Evolutionary conservation across 805 yeast genomes (phyloP).

Genomic region (Ogataea glucozyma): DNA sequence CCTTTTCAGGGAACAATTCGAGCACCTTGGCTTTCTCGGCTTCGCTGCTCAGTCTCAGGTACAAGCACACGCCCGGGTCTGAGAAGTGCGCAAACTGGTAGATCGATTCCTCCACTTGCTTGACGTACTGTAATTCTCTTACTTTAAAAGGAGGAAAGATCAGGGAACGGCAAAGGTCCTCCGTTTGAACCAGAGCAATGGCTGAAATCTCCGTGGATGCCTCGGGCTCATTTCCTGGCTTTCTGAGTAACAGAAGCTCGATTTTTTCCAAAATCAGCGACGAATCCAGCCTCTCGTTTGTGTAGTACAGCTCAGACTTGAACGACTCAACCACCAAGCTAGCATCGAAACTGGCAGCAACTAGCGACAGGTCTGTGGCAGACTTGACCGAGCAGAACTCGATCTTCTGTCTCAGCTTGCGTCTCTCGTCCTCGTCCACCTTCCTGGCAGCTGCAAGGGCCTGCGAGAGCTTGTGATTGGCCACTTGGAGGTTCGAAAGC

Average conservation of each 20-base stretch:
- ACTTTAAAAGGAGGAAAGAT: conserved; percentile 37
- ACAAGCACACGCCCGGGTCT: conserved; percentile 18
- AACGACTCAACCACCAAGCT: conserved; percentile 9
- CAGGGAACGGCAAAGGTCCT: conserved; percentile 32
- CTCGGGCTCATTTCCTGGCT: too few relatives aligned
- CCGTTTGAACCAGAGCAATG: conserved; percentile 34
- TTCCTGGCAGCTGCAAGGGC: conserved; percentile 22
- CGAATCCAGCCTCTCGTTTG: conserved; percentile 24
- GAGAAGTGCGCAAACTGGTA: conserved; percentile 21
- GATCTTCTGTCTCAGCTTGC: conserved; percentile 17
- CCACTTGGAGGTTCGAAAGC: conserved; percentile 28
- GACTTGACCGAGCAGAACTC: conserved; percentile 29
- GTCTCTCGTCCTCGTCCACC: conserved; percentile 28
- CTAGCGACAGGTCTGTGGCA: conserved; percentile 18
- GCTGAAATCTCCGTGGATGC: conserved; percentile 4
- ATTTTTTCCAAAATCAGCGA: conserved; percentile 25
- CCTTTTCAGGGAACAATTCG: conserved; percentile 9
- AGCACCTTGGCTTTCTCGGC: conserved; percentile 4
- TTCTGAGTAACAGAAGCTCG: conserved; percentile 18
- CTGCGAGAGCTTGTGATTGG: conserved; percentile 21
- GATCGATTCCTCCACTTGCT: conserved; percentile 19
- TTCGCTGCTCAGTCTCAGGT: conserved; percentile 17
- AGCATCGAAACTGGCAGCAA: conserved; percentile 24
- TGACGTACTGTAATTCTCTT: conserved; percentile 29
- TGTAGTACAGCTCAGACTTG: conserved; percentile 29